Evolutionary conservation across 345 rosid species (phyloP).

Genomic region (Aethionema arabicum): DNA sequence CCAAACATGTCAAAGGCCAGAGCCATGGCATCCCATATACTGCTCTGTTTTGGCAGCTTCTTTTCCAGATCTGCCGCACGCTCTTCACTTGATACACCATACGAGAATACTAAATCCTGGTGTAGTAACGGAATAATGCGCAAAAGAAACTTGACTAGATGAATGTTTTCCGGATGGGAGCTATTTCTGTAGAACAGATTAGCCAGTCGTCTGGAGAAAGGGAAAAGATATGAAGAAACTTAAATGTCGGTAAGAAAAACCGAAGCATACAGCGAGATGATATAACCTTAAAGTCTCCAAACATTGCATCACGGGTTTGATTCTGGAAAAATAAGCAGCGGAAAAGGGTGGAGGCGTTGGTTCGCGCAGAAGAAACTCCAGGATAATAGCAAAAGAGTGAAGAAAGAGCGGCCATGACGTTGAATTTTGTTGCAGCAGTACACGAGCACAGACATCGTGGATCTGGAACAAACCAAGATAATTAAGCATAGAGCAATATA

Average conservation of each 20-base stretch:
- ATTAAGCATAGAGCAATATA: background rate
- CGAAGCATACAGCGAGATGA: constrained; percentile 6
- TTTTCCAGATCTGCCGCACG: constrained; percentile 44
- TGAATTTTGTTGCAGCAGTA: constrained; percentile 51
- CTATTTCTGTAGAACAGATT: constrained; percentile 40
- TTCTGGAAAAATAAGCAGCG: constrained; percentile 26
- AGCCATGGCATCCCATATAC: constrained; percentile 66
- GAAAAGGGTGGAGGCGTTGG: constrained; percentile 40
- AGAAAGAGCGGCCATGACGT: constrained; percentile 59
- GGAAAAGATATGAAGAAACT: constrained; percentile 7
- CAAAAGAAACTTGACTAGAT: constrained; percentile 67
- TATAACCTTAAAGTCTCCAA: constrained; percentile 67
- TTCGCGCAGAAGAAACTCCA: constrained; percentile 52
- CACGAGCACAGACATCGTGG: constrained; percentile 53
- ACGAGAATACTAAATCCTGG: constrained; percentile 40
- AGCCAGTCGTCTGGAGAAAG: constrained; percentile 48
- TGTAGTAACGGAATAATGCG: constrained; percentile 44
- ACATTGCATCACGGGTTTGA: constrained; percentile 56
- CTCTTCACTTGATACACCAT: constrained; percentile 38
- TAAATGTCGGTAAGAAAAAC: constrained; percentile 9
- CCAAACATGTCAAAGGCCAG: constrained; percentile 64
- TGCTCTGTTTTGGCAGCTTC: constrained; percentile 38
- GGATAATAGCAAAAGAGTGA: constrained; percentile 46
- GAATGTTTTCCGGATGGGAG: constrained; percentile 47
- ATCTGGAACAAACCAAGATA: constrained; percentile 41